phyloP scores from a whole-genome alignment of 2,329 filamentous ascomycete species.

The Phaeosphaeriaceae sp. region DNA sequence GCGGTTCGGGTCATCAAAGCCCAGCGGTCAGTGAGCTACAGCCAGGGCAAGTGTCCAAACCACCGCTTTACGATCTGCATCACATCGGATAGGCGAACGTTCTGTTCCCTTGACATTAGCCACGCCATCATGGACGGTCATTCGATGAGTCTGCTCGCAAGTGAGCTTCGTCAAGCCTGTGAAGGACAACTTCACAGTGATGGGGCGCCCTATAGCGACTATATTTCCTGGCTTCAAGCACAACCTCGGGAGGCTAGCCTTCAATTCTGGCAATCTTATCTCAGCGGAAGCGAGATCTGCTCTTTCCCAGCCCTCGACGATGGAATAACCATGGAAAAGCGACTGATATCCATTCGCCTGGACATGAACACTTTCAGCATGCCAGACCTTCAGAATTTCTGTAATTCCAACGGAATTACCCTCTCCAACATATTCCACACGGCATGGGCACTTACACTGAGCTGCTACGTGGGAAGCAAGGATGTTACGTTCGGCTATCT shows the following conservation, averaged over 20 bases:
- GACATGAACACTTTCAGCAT: constrained; percentile 37
- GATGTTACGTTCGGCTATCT: constrained; percentile 58
- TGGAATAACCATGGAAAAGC: constrained; percentile 22
- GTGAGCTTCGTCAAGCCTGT: constrained; percentile 39
- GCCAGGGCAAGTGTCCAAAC: constrained; percentile 32
- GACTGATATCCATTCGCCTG: constrained; percentile 36
- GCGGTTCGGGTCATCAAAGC: constrained; percentile 28
- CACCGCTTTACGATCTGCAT: constrained; percentile 44
- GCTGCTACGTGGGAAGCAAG: constrained; percentile 45
- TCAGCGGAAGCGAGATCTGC: constrained; percentile 40
- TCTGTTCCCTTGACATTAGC: constrained; percentile 44
- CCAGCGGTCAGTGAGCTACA: constrained; percentile 34
- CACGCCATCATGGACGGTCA: constrained; percentile 48
- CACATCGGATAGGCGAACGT: constrained; percentile 26
- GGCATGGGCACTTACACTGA: constrained; percentile 51
- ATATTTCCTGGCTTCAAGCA: constrained; percentile 38
- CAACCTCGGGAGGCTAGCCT: constrained; percentile 36
- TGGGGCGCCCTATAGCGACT: constrained; percentile 42
- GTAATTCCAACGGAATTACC: constrained; percentile 55
- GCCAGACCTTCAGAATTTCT: constrained; percentile 44
- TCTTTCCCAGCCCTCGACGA: constrained; percentile 43
- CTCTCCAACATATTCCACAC: constrained; percentile 56
- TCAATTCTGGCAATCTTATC: constrained; percentile 42
- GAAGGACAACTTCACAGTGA: constrained; percentile 26
- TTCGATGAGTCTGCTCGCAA: constrained; percentile 40